Evolutionary conservation across 306 rosid genomes (phyloP), one percentile per base, ranked within the genome.

Genomic region (Benincasa hispida): DNA sequence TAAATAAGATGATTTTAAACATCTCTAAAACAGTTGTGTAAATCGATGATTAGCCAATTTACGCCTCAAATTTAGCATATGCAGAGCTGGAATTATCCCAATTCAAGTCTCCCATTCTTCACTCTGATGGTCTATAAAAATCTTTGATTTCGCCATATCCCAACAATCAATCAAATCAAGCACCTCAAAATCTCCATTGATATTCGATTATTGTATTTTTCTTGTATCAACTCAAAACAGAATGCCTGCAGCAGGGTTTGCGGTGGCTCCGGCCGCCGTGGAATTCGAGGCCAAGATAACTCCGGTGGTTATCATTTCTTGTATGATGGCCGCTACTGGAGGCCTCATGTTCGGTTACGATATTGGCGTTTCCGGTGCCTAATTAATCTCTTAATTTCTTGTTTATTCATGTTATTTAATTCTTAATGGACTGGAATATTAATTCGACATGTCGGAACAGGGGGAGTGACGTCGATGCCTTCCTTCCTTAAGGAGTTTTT

Each of bases 321-420:
- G 87, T 76, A 50, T 89, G 7, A 68, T 87, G 90, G 89, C 90
- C 0, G 90, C 91, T 8, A 77, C 85, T 8, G 87, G 94, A 13
- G 91, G 94, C 8, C 91, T 89, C 24, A 89, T 89, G 93, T 87
- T 89, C 63, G 89, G 93, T 63, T 89, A 84, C 42, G 93, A 89
- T 24, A 63, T 87, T 47, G 91, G 91, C 47, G 85, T 89, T 75
- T 87, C 93, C 1, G 90, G 90, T 84, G 18, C 18, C 1, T 13
- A 48, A 14, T 48, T 47, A 0, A 14, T 13, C 53, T 48, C 34
- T 41, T 25, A 10, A 12, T 25, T 25, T 25, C 10, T 60, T 60
- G 2, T 41, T 7, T 41, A 41, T 12, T 41, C 1, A 12, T 41
- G 45, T 41, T 41, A 9, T 8, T 41, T 41, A 39, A 39, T 39